Percentiles rank a stretch among this genome's conserved stretches.
Evolutionary conservation across 805 yeast species (phyloP).

Genomic region (Yueomyces sp.): DNA sequence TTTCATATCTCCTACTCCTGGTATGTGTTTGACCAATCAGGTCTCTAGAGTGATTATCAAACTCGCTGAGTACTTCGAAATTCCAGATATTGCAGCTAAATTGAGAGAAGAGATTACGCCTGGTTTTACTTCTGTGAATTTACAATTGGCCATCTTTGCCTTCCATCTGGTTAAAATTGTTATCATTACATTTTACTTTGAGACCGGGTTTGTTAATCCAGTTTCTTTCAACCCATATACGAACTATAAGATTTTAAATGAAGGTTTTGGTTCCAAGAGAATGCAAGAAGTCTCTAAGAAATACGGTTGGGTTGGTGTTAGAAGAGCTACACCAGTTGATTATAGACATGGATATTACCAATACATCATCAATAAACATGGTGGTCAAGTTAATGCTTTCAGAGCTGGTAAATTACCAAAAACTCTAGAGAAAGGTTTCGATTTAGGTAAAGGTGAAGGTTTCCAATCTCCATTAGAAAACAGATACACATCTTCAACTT

Average conservation of each 20-base stretch:
- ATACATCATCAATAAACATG: slow-evolving; percentile 46
- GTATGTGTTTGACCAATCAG: slow-evolving; percentile 62
- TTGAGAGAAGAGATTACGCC: slow-evolving; percentile 37
- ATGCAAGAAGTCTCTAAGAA: slow-evolving; percentile 33
- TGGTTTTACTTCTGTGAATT: slow-evolving; percentile 27
- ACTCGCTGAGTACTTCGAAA: slow-evolving; percentile 24
- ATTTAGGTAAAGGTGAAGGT: slow-evolving; percentile 72
- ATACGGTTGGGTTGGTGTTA: slow-evolving; percentile 94
- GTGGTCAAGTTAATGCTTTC: slow-evolving; percentile 68
- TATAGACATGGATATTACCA: slow-evolving; percentile 61
- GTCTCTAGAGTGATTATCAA: slow-evolving; percentile 26
- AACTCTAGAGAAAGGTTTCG: slow-evolving; percentile 45
- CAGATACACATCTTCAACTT: slow-evolving; percentile 24
- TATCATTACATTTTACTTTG: slow-evolving; percentile 42
- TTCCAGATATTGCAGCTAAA: slow-evolving; percentile 30
- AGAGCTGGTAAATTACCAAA: slow-evolving; percentile 53
- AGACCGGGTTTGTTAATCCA: slow-evolving; percentile 74
- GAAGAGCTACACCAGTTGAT: slow-evolving; percentile 54
- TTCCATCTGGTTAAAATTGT: slow-evolving; percentile 56
- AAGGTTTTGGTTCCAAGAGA: slow-evolving; percentile 21
- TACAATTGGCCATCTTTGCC: slow-evolving; percentile 55
- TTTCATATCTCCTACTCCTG: slow-evolving; percentile 82
- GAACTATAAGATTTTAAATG: slow-evolving; percentile 21
- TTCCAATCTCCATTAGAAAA: slow-evolving; percentile 43
- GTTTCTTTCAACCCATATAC: slow-evolving; percentile 32